These are phyloP conservation scores for Termitomyces sp. DNA, from an alignment of 1,284 basidiomycete species.

Conservation along the genomic window DNA sequence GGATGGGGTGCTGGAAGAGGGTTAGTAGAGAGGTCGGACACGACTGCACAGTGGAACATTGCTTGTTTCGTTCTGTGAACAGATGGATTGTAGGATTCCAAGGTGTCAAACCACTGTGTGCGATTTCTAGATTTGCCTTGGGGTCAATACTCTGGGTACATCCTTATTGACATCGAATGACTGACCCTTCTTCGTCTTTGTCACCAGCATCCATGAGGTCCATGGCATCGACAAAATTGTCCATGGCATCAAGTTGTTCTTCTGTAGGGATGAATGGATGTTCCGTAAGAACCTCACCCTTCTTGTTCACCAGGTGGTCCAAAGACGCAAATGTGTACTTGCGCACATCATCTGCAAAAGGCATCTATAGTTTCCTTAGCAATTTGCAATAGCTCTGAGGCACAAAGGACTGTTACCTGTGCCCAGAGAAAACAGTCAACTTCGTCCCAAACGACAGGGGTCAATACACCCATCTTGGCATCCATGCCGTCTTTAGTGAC, in stretches of 20 bases:
- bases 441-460: constrained; percentile 57
- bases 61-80: constrained; percentile 92
- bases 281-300: constrained; percentile 67
- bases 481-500: constrained; percentile 71
- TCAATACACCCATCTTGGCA: constrained; percentile 80
- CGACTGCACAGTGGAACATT: constrained; percentile 80
- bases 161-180: constrained; percentile 3
- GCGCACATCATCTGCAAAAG: constrained; percentile 91
- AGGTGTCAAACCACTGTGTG: constrained; percentile 73
- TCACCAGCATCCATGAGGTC: constrained; percentile 75
- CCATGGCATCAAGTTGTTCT: constrained; percentile 79
- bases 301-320: constrained; percentile 68
- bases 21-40: constrained; percentile 64
- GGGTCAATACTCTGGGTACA: neutral
- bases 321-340: constrained; percentile 85
- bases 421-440: constrained; percentile 82
- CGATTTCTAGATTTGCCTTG: constrained; percentile 40
- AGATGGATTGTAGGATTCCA: constrained; percentile 81
- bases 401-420: constrained; percentile 44
- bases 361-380: constrained; percentile 57
- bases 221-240: constrained; percentile 80
- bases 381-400: neutral
- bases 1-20: constrained; percentile 84
- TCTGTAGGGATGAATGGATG: constrained; percentile 84
- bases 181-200: constrained; percentile 67